phyloP scores from a whole-genome alignment of 1,139 yeast species.

The Suhomyces panamericanus region DNA sequence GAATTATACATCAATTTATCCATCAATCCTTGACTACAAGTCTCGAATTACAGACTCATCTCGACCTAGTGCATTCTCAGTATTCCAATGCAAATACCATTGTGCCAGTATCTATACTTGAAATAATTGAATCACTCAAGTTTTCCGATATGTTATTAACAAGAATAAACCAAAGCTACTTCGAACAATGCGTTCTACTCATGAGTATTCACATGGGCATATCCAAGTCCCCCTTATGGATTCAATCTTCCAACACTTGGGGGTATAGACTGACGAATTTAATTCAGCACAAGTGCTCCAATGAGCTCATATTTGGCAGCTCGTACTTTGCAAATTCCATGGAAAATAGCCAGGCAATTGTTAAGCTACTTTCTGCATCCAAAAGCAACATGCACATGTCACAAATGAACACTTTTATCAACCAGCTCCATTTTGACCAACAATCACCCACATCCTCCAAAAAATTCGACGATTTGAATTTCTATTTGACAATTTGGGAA shows the following conservation, averaged over 20 bases:
- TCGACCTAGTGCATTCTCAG: conserved; percentile 30
- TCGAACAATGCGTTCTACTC: conserved; percentile 31
- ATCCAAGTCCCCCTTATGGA: conserved; percentile 29
- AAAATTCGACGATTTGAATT: conserved; percentile 25
- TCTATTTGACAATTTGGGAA: conserved; percentile 36
- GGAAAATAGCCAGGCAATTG: conserved; percentile 19
- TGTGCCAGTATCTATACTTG: conserved; percentile 21
- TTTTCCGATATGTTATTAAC: conserved; percentile 18
- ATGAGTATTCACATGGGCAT: conserved; percentile 31
- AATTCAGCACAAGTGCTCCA: conserved; percentile 25
- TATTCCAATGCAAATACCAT: conserved; percentile 19
- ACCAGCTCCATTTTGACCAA: conserved; percentile 15
- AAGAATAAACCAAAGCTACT: conserved; percentile 23
- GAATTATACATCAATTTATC: conserved; percentile 24
- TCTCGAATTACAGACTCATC: conserved; percentile 14
- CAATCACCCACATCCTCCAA: conserved; percentile 9
- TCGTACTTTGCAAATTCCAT: conserved; percentile 31
- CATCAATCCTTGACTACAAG: conserved; percentile 14
- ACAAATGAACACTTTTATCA: conserved; percentile 19
- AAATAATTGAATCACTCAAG: conserved; percentile 26
- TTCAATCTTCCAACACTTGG: conserved; percentile 24
- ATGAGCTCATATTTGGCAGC: conserved; percentile 24
- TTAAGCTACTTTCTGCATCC: conserved; percentile 17
- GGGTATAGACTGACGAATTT: conserved; percentile 24
- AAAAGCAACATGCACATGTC: conserved; percentile 11